Evolutionary conservation across 2,329 filamentous ascomycete genomes (phyloP), one percentile per base, ranked within the genome.

Genomic region (Didymella keratinophila): DNA sequence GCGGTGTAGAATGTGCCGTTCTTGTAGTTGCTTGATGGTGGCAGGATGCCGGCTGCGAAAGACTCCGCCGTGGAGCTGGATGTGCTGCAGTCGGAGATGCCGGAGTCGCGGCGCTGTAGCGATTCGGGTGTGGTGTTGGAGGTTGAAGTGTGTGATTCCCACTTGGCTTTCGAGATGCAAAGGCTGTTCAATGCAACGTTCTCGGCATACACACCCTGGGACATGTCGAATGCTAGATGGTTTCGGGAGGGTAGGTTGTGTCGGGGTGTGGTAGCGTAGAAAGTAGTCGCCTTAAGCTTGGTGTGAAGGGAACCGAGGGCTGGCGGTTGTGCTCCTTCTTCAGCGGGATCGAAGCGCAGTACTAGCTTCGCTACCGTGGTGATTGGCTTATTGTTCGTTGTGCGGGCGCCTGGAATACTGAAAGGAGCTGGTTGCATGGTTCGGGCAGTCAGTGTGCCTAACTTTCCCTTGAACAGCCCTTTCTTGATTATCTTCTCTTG

Each of bases 401-500:
- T 69, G 37, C 76, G 71, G 7, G 76, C 68, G 20, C 78, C 76
- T 23, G 79, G 80, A 36, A 88, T 76, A 27, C 79, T 78, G 27
- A 89, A 77, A 2, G 84, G 79, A 47, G 79, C 82, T 32, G 87
- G 87, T 64, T 89, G 87, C 2, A 79, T 75, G 0, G 86, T 82
- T 55, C 84, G 81, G 46, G 86, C 83, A 12, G 82, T 81, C 23
- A 90, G 66, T 2, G 82, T 83, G 14, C 87, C 87, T 4, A 85
- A 75, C 67, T 83, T 86, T 61, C 75, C 83, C 65, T 88, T 83
- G 63, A 89, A 82, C 9, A 86, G 58, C 3, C 87, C 85, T 64
- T 87, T 88, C 63, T 80, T 83, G 56, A 89, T 80, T 14, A 77
- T 79, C 74, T 87, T 89, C 69, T 87, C 86, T 66, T 81, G 82